Evolutionary conservation across 331 rosid genomes (phyloP).

Genomic region (Telfairia occidentalis): DNA sequence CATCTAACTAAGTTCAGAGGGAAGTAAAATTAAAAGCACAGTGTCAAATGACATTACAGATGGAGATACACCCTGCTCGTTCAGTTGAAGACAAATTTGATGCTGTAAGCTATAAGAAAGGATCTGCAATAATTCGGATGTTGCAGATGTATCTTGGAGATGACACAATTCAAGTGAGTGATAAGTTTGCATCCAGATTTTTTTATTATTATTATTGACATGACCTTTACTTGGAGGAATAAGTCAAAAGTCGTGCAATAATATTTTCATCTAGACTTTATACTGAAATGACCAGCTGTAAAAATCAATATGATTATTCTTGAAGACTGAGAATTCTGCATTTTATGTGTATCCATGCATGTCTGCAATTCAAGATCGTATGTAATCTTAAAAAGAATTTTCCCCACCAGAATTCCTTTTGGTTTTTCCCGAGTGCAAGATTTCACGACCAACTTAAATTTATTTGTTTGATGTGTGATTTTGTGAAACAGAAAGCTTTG

Average conservation of each 20-base stretch:
- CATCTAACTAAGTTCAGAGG: neutral
- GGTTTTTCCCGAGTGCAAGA: neutral
- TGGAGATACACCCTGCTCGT: conserved; percentile 42
- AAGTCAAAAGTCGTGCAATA: neutral
- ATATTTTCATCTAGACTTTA: neutral
- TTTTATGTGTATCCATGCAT: neutral
- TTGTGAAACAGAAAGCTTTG: conserved; percentile 48
- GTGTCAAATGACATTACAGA: conserved; percentile 26
- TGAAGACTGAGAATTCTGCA: neutral
- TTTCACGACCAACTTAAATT: neutral
- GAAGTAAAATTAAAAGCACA: neutral
- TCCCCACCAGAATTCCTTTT: neutral
- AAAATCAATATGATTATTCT: neutral
- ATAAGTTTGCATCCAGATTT: neutral
- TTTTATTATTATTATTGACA: neutral
- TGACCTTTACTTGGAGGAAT: neutral
- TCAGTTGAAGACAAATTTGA: conserved; percentile 40
- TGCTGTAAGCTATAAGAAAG: conserved; percentile 45
- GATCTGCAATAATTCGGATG: conserved; percentile 50
- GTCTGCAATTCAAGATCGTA: neutral
- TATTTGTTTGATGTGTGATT: conserved; percentile 12
- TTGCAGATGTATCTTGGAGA: conserved; percentile 49
- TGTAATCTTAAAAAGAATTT: neutral
- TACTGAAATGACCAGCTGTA: neutral
- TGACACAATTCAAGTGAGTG: conserved; percentile 37